Conservation (phyloP, 306 rosid genomes). For the Pyrus betulifolia region DNA sequence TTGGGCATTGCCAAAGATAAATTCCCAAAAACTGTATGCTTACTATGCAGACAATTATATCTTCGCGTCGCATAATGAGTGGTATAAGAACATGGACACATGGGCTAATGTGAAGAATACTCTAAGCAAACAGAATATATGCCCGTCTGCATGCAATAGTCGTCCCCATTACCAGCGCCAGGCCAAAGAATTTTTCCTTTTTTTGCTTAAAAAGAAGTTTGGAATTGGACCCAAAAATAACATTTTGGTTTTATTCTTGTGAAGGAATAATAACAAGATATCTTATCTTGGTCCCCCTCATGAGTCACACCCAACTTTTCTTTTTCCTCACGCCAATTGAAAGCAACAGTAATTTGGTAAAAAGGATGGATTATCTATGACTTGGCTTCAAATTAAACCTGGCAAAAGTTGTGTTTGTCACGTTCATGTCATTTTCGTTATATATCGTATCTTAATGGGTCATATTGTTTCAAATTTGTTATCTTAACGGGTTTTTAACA, state of each 20-base stretch:
- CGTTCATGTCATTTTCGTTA: too few relatives aligned
- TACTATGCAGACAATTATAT: neutral
- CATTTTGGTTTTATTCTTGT: neutral
- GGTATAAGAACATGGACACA: neutral
- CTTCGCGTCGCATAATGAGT: too few relatives aligned
- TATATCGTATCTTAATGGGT: rapidly evolving
- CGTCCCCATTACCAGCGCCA: neutral
- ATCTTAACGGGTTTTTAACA: too few relatives aligned
- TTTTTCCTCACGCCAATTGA: neutral
- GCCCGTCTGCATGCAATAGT: neutral
- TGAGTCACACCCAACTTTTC: neutral
- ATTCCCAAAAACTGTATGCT: neutral
- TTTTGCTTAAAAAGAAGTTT: neutral
- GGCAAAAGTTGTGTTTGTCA: too few relatives aligned
- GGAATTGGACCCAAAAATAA: slow-evolving; percentile 7
- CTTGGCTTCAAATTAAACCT: neutral
- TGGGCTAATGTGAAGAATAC: neutral
- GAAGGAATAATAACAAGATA: neutral
- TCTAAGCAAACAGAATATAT: neutral
- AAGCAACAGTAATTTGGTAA: neutral
- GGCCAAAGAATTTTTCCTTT: neutral
- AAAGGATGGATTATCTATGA: neutral
- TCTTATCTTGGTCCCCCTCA: neutral
- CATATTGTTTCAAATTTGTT: too few relatives aligned
- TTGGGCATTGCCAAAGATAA: neutral